Percentiles rank a stretch among this genome's conserved stretches.
phyloP scores from a whole-genome alignment of 176 grass and related monocot species.

The Aegilops sharonensis region DNA sequence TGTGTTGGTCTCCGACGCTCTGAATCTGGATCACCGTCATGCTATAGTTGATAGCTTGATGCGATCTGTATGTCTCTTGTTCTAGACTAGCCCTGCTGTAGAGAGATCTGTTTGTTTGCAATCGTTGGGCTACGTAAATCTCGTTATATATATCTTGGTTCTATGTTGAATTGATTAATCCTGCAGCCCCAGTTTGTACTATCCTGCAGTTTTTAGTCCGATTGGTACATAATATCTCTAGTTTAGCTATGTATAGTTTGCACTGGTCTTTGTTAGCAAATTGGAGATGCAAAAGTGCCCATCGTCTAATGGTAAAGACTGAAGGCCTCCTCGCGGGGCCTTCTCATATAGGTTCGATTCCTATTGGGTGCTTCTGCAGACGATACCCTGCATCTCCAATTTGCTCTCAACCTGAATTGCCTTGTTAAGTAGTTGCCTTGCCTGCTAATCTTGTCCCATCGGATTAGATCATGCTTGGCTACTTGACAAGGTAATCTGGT shows the following conservation, averaged over 20 bases:
- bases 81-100: background rate
- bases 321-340: background rate
- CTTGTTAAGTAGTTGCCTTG: background rate
- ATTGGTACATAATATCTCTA: accelerated
- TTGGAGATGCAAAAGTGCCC: constrained; percentile 34
- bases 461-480: constrained; percentile 16
- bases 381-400: background rate
- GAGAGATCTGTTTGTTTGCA: background rate
- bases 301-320: constrained; percentile 59
- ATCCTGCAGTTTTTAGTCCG: background rate
- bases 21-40: background rate
- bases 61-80: background rate
- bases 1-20: background rate
- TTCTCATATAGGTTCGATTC: constrained; percentile 62
- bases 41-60: background rate
- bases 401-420: background rate
- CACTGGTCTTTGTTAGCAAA: background rate
- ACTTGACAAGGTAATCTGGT: background rate
- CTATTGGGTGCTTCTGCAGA: constrained; percentile 48
- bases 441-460: background rate
- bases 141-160: background rate
- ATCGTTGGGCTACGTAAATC: background rate
- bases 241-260: background rate
- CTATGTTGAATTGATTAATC: background rate
- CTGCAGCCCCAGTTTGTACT: too few relatives aligned